Base-by-base conservation (phyloP, 2,329 filamentous ascomycete genomes). In the Knufia petricola region DNA sequence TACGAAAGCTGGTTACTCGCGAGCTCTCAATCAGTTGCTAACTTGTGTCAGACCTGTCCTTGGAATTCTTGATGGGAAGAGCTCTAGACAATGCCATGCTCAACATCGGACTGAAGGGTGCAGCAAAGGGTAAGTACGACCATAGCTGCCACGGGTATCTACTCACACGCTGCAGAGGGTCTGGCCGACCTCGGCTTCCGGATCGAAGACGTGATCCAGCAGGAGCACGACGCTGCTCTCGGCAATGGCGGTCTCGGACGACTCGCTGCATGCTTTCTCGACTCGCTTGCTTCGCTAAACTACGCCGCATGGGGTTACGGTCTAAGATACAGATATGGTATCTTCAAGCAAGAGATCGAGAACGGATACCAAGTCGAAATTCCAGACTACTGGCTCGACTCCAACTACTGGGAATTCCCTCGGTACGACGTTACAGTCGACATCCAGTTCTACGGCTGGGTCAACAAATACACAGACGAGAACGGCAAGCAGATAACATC, bases 301-400 rank as follows among this genome's bases (percentile, higher is more conserved):
- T 95, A 85, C 66, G 87, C 92, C 8, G 92, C 92, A 17, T 98
- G 92, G 92, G 92, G 92, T 30, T 98, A 98, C 61, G 92, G 90
- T 48, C 73, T 98, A 58, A 81, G 92, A 62, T 98, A 98, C 73
- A 78, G 88, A 66, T 96, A 96, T 65, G 86, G 86, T 64, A 98
- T 98, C 66, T 98, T 98, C 81, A 96, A 96, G 73, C 92, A 98
- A 72, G 92, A 96, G 72, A 96, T 98, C 60, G 82, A 95, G 52
- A 85, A 96, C 62, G 92, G 92, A 50, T 98, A 95, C 66, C 92
- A 98, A 68, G 88, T 98, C 55, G 92, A 98, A 64, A 85, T 96
- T 51, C 92, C 92, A 17, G 92, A 98, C 66, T 96, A 98, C 70
- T 98, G 92, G 92, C 79, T 98, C 47, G 92, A 96, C 65, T 95